phyloP scores from a whole-genome alignment of 306 rosid genomes.

The Rosa chinensis region DNA sequence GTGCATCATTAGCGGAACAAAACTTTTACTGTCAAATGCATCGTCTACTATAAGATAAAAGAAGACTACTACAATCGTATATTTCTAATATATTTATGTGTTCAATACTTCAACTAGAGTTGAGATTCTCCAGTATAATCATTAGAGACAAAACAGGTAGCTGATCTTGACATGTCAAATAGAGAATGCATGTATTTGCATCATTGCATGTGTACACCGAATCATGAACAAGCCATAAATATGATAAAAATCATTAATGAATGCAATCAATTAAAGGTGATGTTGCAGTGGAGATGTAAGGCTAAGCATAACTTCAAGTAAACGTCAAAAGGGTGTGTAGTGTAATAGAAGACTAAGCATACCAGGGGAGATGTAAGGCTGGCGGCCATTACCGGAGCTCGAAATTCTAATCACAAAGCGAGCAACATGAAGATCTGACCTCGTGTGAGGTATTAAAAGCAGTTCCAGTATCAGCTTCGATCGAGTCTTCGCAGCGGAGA shows the following conservation, averaged over 20 bases:
- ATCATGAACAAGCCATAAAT: background rate
- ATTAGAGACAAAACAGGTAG: background rate
- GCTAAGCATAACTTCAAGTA: background rate
- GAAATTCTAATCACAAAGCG: conserved; percentile 68
- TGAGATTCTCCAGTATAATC: background rate
- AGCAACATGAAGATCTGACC: conserved; percentile 30
- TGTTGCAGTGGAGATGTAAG: background rate
- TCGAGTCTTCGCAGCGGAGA: no score
- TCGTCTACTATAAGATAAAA: no score
- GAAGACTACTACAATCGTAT: background rate
- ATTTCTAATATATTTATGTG: background rate
- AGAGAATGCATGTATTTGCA: background rate
- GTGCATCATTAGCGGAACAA: no score
- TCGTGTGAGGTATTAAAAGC: no score
- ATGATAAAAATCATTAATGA: background rate
- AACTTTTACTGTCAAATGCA: no score
- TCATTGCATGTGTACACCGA: background rate
- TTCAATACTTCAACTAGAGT: no score
- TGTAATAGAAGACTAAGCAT: conserved; percentile 12
- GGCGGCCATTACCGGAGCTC: conserved; percentile 53
- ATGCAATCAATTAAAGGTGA: background rate
- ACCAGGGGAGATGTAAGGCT: conserved; percentile 64
- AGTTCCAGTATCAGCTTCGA: no score
- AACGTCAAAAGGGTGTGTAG: background rate
- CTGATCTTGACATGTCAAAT: background rate